Conservation (phyloP, 768 basidiomycete species). For the Boletus coccyginus region DNA sequence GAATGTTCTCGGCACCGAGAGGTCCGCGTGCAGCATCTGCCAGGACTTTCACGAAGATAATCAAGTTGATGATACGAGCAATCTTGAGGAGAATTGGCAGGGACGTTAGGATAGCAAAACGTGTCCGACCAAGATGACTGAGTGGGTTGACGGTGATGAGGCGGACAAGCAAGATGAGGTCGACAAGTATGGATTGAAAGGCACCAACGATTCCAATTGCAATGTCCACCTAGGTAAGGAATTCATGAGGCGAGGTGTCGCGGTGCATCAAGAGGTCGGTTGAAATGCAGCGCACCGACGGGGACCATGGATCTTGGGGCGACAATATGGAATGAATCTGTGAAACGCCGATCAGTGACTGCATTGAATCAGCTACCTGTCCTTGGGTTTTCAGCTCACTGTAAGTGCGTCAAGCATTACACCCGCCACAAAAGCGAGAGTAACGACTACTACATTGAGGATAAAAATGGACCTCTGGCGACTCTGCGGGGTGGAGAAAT, state of each 20-base stretch:
- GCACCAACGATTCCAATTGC: conserved; percentile 30
- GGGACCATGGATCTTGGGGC: conserved; percentile 19
- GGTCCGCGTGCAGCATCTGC: conserved; percentile 20
- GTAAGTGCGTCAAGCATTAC: conserved; percentile 18
- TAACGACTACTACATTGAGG: conserved; percentile 24
- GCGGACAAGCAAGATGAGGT: conserved; percentile 28
- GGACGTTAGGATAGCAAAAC: conserved; percentile 16
- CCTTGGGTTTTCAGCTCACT: conserved; percentile 9
- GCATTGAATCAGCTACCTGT: background rate
- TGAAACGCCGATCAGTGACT: background rate
- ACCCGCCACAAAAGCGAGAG: conserved; percentile 21
- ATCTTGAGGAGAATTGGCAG: conserved; percentile 30
- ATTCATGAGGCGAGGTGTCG: background rate
- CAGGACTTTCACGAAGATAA: conserved; percentile 28
- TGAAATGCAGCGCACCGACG: conserved; percentile 9
- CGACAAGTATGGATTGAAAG: conserved; percentile 29
- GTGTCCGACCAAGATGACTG: conserved; percentile 7
- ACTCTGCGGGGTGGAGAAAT: conserved; percentile 26
- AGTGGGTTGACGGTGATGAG: conserved; percentile 27
- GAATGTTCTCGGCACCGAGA: conserved; percentile 11
- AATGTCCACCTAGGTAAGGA: conserved; percentile 18
- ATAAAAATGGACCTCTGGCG: conserved; percentile 28
- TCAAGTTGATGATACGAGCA: conserved; percentile 26
- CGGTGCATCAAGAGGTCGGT: background rate
- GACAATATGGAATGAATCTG: conserved; percentile 31